These are phyloP conservation scores for Talaromyces liani DNA, from an alignment of 495 filamentous ascomycete genomes.

Conservation along the genomic window DNA sequence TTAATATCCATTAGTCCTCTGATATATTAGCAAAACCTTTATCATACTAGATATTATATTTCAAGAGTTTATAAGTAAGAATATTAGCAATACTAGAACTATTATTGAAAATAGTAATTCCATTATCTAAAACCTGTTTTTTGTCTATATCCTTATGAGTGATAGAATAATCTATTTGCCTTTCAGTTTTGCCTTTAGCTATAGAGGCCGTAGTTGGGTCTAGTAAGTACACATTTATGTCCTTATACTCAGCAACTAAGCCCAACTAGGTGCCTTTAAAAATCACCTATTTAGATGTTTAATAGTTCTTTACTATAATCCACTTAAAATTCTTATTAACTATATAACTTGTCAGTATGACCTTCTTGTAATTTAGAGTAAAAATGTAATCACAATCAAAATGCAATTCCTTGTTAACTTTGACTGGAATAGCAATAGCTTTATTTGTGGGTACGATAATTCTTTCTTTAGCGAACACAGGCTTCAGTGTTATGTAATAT, in stretches of 20 bases:
- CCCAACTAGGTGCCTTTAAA: constrained; percentile 8
- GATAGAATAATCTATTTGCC: background rate
- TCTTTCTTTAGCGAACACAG: background rate
- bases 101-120: no score
- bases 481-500: constrained; percentile 4
- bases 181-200: no score
- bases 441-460: background rate
- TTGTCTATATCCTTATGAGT: no score
- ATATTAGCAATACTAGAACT: no score
- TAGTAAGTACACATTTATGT: background rate
- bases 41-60: no score
- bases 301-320: constrained; percentile 3
- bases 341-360: background rate
- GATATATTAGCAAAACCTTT: no score
- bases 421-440: constrained; percentile 3
- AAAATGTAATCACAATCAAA: background rate
- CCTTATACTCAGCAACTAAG: background rate
- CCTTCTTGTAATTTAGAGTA: constrained; percentile 3
- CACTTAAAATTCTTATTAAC: background rate
- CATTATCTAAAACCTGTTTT: no score
- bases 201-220: background rate
- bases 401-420: background rate
- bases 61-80: no score
- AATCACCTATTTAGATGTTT: no score
- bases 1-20: no score